Conservation (phyloP, 129 eudicot species). For the Erigeron canadensis region DNA sequence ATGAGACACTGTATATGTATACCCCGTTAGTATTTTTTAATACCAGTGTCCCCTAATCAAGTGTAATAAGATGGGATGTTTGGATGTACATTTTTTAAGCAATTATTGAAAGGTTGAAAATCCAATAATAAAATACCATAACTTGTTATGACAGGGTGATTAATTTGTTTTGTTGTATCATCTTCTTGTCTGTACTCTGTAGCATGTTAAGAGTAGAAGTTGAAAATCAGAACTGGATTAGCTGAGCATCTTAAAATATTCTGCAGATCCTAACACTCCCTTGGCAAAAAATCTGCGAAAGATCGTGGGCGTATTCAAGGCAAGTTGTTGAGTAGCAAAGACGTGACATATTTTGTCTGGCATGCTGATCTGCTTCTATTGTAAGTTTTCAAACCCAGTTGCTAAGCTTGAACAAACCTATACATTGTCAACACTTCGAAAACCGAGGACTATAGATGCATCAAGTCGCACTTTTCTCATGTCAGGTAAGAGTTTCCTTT, state of each 20-base stretch:
- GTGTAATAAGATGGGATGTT: neutral
- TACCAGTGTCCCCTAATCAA: neutral
- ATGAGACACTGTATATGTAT: neutral
- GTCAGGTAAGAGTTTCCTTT: constrained; percentile 24
- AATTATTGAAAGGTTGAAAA: neutral
- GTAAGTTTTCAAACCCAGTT: neutral
- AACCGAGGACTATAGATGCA: constrained; percentile 19
- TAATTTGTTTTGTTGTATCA: neutral
- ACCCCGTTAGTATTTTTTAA: neutral
- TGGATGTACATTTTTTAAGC: neutral
- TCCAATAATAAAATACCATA: neutral
- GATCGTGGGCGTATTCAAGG: neutral
- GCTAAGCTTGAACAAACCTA: constrained; percentile 11
- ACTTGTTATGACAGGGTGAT: neutral
- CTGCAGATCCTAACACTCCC: constrained; percentile 1
- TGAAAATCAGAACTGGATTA: neutral
- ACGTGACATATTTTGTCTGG: neutral
- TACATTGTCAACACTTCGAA: constrained; percentile 13
- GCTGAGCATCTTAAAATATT: neutral
- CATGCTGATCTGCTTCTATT: neutral
- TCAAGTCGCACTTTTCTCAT: neutral
- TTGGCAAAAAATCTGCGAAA: neutral
- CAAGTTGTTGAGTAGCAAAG: neutral
- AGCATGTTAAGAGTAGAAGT: neutral
- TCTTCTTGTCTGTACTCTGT: neutral